Percentiles rank a stretch among this genome's conserved stretches.
Evolutionary conservation across 768 basidiomycete species (phyloP).

Genomic region (Hygrophoropsis aurantiaca): DNA sequence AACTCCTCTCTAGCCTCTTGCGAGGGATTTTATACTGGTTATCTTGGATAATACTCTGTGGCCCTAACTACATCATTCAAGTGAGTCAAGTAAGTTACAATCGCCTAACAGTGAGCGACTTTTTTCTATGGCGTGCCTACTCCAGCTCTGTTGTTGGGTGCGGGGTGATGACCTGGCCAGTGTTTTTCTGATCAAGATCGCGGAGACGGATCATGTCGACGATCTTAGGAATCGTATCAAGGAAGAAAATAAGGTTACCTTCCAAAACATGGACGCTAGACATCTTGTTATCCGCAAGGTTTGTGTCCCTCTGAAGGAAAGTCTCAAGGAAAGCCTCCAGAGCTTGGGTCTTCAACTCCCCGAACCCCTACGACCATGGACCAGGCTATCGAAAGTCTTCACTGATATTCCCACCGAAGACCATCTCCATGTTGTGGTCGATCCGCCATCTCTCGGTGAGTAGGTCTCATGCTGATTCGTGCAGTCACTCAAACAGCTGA

Average conservation of each 20-base stretch:
- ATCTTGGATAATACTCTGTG: no score
- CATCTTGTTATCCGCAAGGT: slow-evolving; percentile 10
- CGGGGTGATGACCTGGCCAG: slow-evolving; percentile 8
- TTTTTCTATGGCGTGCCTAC: no score
- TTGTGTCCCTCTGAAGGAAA: no score
- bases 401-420: background rate
- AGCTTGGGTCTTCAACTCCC: no score
- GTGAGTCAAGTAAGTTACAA: no score
- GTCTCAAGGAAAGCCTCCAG: no score
- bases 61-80: no score
- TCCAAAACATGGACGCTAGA: slow-evolving; percentile 7
- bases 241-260: slow-evolving; percentile 6
- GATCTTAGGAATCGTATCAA: slow-evolving; percentile 15
- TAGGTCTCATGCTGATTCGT: no score
- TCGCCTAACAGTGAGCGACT: no score
- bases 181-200: slow-evolving; percentile 17
- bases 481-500: no score
- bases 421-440: background rate
- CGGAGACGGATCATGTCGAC: slow-evolving; percentile 11
- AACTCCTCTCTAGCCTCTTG: no score
- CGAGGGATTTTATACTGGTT: no score
- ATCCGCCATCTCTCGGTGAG: background rate
- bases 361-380: background rate
- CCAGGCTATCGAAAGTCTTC: background rate
- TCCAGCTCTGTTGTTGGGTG: slow-evolving; percentile 8